Conservation (phyloP, 768 basidiomycete species). For the Termitomyces bulborhizus region DNA sequence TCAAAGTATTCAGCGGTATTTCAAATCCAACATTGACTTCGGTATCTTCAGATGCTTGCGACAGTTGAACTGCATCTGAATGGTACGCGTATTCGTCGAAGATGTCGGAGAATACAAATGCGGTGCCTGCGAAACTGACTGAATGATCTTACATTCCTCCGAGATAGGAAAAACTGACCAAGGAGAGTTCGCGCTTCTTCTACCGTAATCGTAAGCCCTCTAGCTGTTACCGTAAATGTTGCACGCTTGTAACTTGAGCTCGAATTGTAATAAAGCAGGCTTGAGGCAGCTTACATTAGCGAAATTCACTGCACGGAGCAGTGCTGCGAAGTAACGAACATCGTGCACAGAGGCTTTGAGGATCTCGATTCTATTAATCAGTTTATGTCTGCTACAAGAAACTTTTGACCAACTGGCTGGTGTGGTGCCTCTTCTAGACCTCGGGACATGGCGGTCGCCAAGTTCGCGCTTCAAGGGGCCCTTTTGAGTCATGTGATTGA, state of each 20-base stretch:
- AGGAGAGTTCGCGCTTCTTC: slow-evolving; percentile 81
- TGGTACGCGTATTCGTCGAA: slow-evolving; percentile 78
- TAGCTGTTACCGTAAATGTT: slow-evolving; percentile 60
- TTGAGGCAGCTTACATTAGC: slow-evolving; percentile 49
- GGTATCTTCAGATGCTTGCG: slow-evolving; percentile 21
- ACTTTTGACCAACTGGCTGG: not conserved
- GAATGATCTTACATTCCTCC: not conserved
- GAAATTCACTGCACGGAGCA: slow-evolving; percentile 81
- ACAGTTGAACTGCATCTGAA: slow-evolving; percentile 27
- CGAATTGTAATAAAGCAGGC: not conserved
- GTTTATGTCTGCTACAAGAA: not conserved
- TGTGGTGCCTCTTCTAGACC: not conserved
- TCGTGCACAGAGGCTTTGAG: slow-evolving; percentile 71
- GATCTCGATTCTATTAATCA: slow-evolving; percentile 25
- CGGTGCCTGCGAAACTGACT: slow-evolving; percentile 53
- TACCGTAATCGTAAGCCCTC: slow-evolving; percentile 72
- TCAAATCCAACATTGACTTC: slow-evolving; percentile 57
- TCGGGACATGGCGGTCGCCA: not conserved
- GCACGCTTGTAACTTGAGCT: slow-evolving; percentile 47
- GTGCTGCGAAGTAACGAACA: slow-evolving; percentile 70
- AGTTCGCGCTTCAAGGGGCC: not conserved
- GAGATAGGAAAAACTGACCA: slow-evolving; percentile 34
- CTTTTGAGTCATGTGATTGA: no score
- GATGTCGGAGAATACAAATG: slow-evolving; percentile 70
- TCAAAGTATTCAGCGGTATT: slow-evolving; percentile 74